These are phyloP conservation scores for Cryphonectria naterciae DNA, from an alignment of 2,329 filamentous ascomycete species.

Conservation along the genomic window DNA sequence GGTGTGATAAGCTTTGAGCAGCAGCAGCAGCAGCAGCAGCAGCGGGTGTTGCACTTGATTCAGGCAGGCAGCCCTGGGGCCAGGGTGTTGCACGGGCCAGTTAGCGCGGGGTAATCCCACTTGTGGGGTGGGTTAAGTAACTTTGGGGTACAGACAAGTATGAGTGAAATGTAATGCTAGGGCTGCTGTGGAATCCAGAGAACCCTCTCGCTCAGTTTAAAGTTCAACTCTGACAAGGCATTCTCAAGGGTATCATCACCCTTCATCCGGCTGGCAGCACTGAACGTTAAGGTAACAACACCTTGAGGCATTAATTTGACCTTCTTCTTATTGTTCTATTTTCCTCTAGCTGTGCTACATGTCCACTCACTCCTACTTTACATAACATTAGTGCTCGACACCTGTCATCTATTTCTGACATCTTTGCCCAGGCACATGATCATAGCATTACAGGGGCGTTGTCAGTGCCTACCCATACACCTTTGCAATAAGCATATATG, in stretches of 20 bases:
- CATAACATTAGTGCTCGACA: too few relatives aligned
- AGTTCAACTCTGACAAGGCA: not conserved
- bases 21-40: not conserved
- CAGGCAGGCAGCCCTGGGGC: not conserved
- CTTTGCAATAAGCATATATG: not conserved
- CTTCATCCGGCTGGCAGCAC: not conserved
- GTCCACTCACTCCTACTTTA: too few relatives aligned
- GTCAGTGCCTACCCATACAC: not conserved
- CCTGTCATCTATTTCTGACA: not conserved
- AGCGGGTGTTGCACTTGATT: conserved; percentile 3
- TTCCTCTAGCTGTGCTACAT: too few relatives aligned
- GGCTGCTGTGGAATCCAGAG: not conserved
- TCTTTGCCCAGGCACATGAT: too few relatives aligned
- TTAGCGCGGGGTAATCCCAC: conserved; percentile 13
- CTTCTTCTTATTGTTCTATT: not conserved
- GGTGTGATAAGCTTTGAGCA: conserved; percentile 17
- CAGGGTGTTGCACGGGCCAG: conserved; percentile 18
- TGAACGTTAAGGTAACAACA: not conserved
- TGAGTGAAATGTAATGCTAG: not conserved
- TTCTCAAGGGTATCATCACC: not conserved
- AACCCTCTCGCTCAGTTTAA: not conserved
- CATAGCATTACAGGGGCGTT: too few relatives aligned
- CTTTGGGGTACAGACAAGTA: not conserved
- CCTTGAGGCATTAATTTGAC: not conserved
- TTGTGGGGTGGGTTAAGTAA: not conserved